phyloP scores from a whole-genome alignment of 1,284 basidiomycete genomes.

The Ustilago hordei region DNA sequence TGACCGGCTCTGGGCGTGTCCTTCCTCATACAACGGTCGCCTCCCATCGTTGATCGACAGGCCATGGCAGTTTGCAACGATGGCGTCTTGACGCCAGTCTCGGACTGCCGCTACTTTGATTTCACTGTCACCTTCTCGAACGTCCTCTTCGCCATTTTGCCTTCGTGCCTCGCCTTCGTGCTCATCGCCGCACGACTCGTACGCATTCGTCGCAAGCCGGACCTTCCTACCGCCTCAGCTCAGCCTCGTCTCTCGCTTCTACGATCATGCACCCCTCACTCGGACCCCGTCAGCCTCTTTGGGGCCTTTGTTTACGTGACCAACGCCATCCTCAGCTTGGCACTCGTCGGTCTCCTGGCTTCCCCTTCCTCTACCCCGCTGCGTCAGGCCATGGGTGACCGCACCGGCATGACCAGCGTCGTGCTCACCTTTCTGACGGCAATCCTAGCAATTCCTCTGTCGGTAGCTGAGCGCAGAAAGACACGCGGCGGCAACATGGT shows the following conservation, averaged over 20 bases:
- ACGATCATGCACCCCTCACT: slow-evolving; percentile 26
- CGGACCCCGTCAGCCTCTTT: slow-evolving; percentile 42
- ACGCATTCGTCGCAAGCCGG: slow-evolving; percentile 26
- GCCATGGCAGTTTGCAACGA: slow-evolving; percentile 40
- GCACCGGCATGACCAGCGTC: slow-evolving; percentile 27
- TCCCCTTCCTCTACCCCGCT: slow-evolving; percentile 14
- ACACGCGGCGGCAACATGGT: slow-evolving; percentile 42
- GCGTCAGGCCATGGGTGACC: slow-evolving; percentile 14
- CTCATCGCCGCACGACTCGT: slow-evolving; percentile 17
- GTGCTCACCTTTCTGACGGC: slow-evolving; percentile 39
- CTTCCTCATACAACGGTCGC: neutral
- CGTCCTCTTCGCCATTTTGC: slow-evolving; percentile 40
- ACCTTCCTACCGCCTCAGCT: slow-evolving; percentile 20
- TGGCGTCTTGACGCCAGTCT: slow-evolving; percentile 49
- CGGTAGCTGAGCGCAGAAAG: slow-evolving; percentile 44
- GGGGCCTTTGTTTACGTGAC: slow-evolving; percentile 26
- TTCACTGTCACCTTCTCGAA: slow-evolving; percentile 59
- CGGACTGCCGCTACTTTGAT: slow-evolving; percentile 57
- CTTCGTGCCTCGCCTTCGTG: slow-evolving; percentile 40
- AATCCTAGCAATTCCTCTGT: slow-evolving; percentile 33
- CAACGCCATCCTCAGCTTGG: slow-evolving; percentile 38
- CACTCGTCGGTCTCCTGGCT: slow-evolving; percentile 23
- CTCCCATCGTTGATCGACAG: neutral
- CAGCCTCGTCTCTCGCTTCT: slow-evolving; percentile 20
- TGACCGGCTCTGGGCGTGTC: neutral